phyloP scores from a whole-genome alignment of 2,329 filamentous ascomycete species.

The Leptodontidium sp. region DNA sequence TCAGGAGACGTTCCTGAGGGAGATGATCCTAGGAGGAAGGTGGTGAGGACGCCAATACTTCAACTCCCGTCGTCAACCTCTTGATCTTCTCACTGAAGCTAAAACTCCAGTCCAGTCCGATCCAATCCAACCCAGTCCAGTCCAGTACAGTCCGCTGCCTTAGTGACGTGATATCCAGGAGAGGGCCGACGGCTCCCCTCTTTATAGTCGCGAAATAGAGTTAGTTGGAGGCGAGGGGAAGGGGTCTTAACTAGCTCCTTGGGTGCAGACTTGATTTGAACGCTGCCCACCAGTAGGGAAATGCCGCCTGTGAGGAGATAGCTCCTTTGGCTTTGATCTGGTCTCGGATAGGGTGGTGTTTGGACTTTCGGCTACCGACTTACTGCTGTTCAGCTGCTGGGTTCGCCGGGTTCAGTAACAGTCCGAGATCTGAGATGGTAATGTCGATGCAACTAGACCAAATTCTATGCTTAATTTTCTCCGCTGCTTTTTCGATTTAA shows the following conservation, averaged over 20 bases:
- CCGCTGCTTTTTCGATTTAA: neutral
- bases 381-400: neutral
- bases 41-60: neutral
- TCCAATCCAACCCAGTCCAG: neutral
- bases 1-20: neutral
- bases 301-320: neutral
- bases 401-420: neutral
- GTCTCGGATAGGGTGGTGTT: neutral
- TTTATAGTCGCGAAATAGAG: neutral
- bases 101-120: neutral
- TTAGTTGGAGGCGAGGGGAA: neutral
- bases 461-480: neutral
- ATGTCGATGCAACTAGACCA: slow-evolving; percentile 1
- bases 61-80: neutral
- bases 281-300: neutral
- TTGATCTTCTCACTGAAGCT: neutral
- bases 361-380: neutral
- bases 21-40: neutral
- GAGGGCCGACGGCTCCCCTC: neutral
- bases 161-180: slow-evolving; percentile 1
- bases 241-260: neutral
- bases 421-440: slow-evolving; percentile 10
- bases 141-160: neutral
- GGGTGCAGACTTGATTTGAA: neutral
- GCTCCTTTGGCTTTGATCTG: neutral